phyloP scores from a whole-genome alignment of 371 early-diverging fungal genomes.

The Rhizopus stolonifer region DNA sequence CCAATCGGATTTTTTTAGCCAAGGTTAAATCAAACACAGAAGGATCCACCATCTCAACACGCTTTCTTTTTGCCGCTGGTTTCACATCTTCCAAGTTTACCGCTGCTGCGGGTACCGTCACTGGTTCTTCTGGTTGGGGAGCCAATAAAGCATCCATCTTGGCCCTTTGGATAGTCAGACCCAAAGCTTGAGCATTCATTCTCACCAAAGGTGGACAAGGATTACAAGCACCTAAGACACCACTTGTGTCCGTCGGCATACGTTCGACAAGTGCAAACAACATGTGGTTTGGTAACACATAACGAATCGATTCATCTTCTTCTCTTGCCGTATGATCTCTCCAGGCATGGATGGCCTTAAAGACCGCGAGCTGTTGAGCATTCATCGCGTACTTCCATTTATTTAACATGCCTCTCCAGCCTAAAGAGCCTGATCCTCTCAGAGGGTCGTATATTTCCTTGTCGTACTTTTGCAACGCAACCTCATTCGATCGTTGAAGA shows the following conservation, averaged over 20 bases:
- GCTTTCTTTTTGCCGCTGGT: conserved; percentile 1
- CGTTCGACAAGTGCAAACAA: conserved; percentile 71
- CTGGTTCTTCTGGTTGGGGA: conserved; percentile 18
- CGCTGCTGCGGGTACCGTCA: conserved; percentile 4
- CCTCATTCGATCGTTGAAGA: conserved; percentile 69
- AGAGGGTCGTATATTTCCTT: conserved; percentile 84
- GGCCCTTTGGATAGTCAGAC: conserved; percentile 54
- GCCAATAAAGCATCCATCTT: conserved; percentile 33
- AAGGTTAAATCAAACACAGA: conserved; percentile 40
- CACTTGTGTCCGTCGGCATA: conserved; percentile 75
- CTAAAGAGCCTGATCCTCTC: conserved; percentile 66
- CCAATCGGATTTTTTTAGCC: conserved; percentile 23
- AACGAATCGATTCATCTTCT: conserved; percentile 90
- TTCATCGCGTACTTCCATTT: conserved; percentile 69
- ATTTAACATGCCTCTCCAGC: conserved; percentile 72
- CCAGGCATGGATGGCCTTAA: conserved; percentile 88
- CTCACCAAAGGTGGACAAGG: conserved; percentile 85
- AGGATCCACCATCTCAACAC: conserved; percentile 21
- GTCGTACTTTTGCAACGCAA: conserved; percentile 64
- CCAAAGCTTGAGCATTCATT: conserved; percentile 81
- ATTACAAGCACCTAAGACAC: conserved; percentile 77
- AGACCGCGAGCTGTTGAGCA: conserved; percentile 69
- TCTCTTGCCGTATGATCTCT: conserved; percentile 87
- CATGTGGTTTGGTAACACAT: conserved; percentile 89
- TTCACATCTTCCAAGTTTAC: conserved; percentile 1